phyloP scores from a whole-genome alignment of 2,329 filamentous ascomycete genomes.

The Pseudogymnoascus sp. region DNA sequence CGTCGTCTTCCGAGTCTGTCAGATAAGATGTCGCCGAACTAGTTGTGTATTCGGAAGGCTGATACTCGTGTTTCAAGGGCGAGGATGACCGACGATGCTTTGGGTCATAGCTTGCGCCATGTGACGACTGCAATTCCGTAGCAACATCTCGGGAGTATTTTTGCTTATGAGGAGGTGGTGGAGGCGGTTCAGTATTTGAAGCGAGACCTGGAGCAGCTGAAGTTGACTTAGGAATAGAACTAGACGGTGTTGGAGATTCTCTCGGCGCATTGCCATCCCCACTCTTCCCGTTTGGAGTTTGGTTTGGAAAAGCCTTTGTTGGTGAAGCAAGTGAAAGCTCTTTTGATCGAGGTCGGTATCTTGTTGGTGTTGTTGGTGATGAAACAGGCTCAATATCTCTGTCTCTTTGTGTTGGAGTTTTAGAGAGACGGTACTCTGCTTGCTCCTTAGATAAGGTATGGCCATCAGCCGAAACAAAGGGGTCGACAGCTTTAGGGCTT shows the following conservation, averaged over 20 bases:
- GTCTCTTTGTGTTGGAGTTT: neutral
- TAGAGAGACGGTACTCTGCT: neutral
- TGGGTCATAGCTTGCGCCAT: constrained; percentile 4
- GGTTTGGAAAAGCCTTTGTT: neutral
- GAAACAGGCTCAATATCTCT: neutral
- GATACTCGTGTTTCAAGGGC: constrained; percentile 93
- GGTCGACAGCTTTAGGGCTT: neutral
- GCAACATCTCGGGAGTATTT: neutral
- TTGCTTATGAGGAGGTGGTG: neutral
- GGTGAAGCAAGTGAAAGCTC: neutral
- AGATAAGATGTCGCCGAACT: constrained; percentile 52
- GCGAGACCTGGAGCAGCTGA: neutral
- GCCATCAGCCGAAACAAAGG: neutral
- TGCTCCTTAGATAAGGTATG: neutral
- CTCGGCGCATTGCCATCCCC: neutral
- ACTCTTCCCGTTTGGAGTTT: neutral
- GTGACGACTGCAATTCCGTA: neutral
- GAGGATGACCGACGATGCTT: constrained; percentile 72
- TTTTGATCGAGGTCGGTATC: constrained; percentile 1
- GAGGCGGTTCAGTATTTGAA: neutral
- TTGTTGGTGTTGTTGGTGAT: neutral
- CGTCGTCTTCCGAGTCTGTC: constrained; percentile 48
- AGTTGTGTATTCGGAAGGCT: constrained; percentile 66
- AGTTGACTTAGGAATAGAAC: neutral
- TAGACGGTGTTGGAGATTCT: neutral